Percentiles rank a stretch among this genome's conserved stretches.
phyloP scores from a whole-genome alignment of 305 asterid genomes.

The Solanum hybrid region DNA sequence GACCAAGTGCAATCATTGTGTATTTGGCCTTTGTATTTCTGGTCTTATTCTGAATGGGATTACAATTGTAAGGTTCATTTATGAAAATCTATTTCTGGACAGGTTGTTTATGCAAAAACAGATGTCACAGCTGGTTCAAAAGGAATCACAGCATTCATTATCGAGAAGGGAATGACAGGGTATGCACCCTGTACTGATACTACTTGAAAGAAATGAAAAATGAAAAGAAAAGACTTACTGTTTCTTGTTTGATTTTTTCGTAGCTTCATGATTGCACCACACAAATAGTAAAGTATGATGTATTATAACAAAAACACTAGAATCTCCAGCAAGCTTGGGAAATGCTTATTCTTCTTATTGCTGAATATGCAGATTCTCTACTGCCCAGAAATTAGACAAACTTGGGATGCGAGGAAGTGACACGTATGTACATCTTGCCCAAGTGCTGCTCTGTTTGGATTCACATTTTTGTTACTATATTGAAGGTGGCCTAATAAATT shows the following conservation, averaged over 20 bases:
- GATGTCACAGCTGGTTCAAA: constrained; percentile 67
- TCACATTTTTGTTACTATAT: neutral
- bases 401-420: constrained; percentile 99
- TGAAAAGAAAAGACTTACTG: neutral
- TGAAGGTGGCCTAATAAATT: constrained; percentile 12
- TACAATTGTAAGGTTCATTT: neutral
- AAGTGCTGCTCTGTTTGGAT: constrained; percentile 8
- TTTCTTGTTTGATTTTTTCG: neutral
- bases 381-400: constrained; percentile 97
- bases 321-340: neutral
- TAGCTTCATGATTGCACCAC: neutral
- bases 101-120: constrained; percentile 97
- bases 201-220: neutral
- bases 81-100: constrained; percentile 21
- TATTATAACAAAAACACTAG: neutral
- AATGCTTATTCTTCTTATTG: constrained; percentile 15
- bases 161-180: constrained; percentile 96
- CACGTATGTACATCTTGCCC: constrained; percentile 46
- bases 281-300: neutral
- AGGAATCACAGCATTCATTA: constrained; percentile 95
- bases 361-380: constrained; percentile 71
- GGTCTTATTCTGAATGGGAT: neutral
- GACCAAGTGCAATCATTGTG: neutral
- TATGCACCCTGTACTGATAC: constrained; percentile 33
- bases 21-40: neutral